Evolutionary conservation across 2,329 filamentous ascomycete genomes (phyloP).

Genomic region (Zasmidium angulare): DNA sequence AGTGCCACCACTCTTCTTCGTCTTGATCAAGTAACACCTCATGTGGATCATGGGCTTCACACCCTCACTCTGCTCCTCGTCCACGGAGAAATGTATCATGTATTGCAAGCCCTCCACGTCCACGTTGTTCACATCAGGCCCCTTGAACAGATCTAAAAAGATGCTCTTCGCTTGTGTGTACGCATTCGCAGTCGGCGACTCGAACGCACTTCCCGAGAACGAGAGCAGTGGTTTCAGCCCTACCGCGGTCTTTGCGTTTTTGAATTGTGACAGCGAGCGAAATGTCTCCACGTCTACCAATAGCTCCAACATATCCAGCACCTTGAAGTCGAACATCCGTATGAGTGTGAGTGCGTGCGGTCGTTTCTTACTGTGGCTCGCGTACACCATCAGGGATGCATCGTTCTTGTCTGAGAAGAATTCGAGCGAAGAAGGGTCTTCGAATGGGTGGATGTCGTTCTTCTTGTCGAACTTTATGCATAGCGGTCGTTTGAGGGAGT

Average conservation of each 20-base stretch:
- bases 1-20: slow-evolving; percentile 76
- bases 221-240: slow-evolving; percentile 85
- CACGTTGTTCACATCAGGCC: slow-evolving; percentile 74
- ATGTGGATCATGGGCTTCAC: slow-evolving; percentile 57
- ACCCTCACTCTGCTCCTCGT: slow-evolving; percentile 51
- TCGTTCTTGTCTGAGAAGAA: slow-evolving; percentile 98
- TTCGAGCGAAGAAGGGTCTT: slow-evolving; percentile 81
- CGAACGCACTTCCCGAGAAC: slow-evolving; percentile 88
- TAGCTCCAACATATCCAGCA: slow-evolving; percentile 94
- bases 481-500: slow-evolving; percentile 79
- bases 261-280: slow-evolving; percentile 71
- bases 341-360: slow-evolving; percentile 83
- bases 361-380: slow-evolving; percentile 88
- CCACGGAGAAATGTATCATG: slow-evolving; percentile 76
- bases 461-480: slow-evolving; percentile 95
- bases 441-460: slow-evolving; percentile 92
- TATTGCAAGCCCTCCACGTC: slow-evolving; percentile 96
- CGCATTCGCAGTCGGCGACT: slow-evolving; percentile 73
- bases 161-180: slow-evolving; percentile 86
- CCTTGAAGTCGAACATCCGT: slow-evolving; percentile 79
- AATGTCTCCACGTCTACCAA: slow-evolving; percentile 74
- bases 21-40: slow-evolving; percentile 81
- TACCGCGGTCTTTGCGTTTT: slow-evolving; percentile 61
- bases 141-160: slow-evolving; percentile 87
- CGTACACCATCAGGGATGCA: slow-evolving; percentile 79